These are phyloP conservation scores for Cinnamomum chago DNA, from an alignment of 164 flowering plant genomes.

Conservation along the genomic window DNA sequence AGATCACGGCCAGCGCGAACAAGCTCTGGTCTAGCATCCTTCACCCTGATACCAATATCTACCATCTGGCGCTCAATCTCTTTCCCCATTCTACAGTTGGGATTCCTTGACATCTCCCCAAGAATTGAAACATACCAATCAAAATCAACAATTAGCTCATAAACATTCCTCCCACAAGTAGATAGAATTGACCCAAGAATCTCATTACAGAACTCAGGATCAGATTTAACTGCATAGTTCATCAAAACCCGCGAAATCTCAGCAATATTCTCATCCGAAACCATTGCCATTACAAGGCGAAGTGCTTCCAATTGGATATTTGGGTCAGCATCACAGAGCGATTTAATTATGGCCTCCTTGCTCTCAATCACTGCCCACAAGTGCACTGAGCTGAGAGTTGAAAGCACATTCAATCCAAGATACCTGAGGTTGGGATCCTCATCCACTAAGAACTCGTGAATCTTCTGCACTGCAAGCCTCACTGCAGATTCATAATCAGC, in stretches of 20 bases:
- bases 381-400: conserved; percentile 47
- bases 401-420: conserved; percentile 78
- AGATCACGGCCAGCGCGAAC: conserved; percentile 71
- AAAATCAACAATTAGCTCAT: conserved; percentile 73
- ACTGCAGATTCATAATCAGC: conserved; percentile 63
- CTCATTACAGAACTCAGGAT: conserved; percentile 85
- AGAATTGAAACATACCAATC: conserved; percentile 96
- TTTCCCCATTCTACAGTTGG: conserved; percentile 72
- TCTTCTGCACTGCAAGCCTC: conserved; percentile 60
- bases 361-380: conserved; percentile 86
- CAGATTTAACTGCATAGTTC: conserved; percentile 77
- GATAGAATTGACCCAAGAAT: conserved; percentile 64
- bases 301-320: conserved; percentile 68
- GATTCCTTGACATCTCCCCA: conserved; percentile 83
- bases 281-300: conserved; percentile 77
- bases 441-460: conserved; percentile 59
- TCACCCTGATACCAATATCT: conserved; percentile 87
- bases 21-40: conserved; percentile 76
- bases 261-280: conserved; percentile 62
- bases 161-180: conserved; percentile 61
- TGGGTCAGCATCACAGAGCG: conserved; percentile 73
- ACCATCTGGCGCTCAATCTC: conserved; percentile 84
- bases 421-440: conserved; percentile 88
- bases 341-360: conserved; percentile 77
- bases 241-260: conserved; percentile 71